Base-by-base conservation (phyloP, 768 basidiomycete species). In the Leccinum boreale region DNA sequence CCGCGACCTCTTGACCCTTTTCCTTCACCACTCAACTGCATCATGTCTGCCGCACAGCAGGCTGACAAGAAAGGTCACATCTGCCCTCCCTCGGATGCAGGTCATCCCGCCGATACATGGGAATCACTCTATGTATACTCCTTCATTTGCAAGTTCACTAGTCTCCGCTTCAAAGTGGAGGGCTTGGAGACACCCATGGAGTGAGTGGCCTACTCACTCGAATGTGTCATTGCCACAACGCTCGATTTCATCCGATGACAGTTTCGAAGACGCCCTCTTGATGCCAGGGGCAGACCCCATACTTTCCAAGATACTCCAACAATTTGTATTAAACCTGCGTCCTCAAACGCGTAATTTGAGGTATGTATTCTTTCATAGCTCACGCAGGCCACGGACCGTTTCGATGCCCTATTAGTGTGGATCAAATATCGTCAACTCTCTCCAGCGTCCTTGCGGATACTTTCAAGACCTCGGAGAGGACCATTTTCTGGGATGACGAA, bases 281-380 rank as follows among this genome's bases (percentile, higher is more conserved):
- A 80, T 82, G 63, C 80, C 77, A 65, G 89, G 85, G 73, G 84
- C 86, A 56, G 85, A 90, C 72, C 79, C 82, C 58, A 80, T 92
- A 65, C 78, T 94, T 62, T 86, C 85, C 46, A 81, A 83, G 68
- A 77, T 93, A 65, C 84, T 94, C 21, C 79, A 79, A 58, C 83
- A 85, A 58, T 93, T 94, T 71, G 81, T 94, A 65, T 78, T 86
- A 65, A 92, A 91, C 73, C 82, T 94, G 65, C 84, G 85, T 68
- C 90, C 92, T 19, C 87, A 87, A 73, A 88, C 90, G 85, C 89
- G 90, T 87, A 92, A 92, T 79, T 80, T 91, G 74, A 89, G 87
- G 90, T 90, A 75, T 71, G 73, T 74, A 71, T 72, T 70, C 73
- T 73, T 58, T 50, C 56, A 62, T 65, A 62, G 58, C 56, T 64